Base-by-base conservation (phyloP, 2,329 filamentous ascomycete genomes). In the Didymella segeticola region DNA sequence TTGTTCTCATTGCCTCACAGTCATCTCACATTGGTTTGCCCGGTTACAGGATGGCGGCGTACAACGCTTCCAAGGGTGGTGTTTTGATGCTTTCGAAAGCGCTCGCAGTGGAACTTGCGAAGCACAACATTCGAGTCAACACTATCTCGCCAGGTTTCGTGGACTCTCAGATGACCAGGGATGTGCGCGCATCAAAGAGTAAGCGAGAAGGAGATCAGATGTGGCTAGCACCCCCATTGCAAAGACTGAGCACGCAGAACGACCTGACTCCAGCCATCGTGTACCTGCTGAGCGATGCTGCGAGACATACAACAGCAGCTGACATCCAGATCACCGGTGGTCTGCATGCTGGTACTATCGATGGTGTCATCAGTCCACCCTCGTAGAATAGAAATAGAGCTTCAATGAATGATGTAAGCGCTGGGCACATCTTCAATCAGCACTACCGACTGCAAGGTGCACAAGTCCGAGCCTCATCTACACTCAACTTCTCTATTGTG, bases 321-420 rank as follows among this genome's bases (percentile, higher is more conserved):
- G 78, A 81, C 53, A 77, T 81, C 51, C 66, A 68, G 3, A 77
- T 80, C 20, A 79, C 77, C 1, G 79, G 79, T 2, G 79, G 78
- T 1, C 46, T 80, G 3, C 56, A 58, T 39, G 56, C 56, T 47
- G 56, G 56, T 17, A 58, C 56, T 7, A 56, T 58, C 17, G 52
- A 58, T 37, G 52, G 56, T 38, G 45, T 56, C 11, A 56, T 58
- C n/a, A 47, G 42, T 20, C 47, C 46, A 9, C 29, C 22, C 20
- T 38, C 25, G 11, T n/a, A 43, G 12, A 15, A 29, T 33, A 27
- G 20, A n/a, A n/a, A n/a, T n/a, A n/a, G n/a, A n/a, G n/a, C n/a
- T n/a, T n/a, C n/a, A n/a, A n/a, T n/a, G n/a, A n/a, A n/a, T n/a
- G n/a, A n/a, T n/a, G n/a, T n/a, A n/a, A n/a, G n/a, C n/a, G n/a